phyloP scores from a whole-genome alignment of 1,139 yeast species.

The Zhuliangozyma blackwelliae region DNA sequence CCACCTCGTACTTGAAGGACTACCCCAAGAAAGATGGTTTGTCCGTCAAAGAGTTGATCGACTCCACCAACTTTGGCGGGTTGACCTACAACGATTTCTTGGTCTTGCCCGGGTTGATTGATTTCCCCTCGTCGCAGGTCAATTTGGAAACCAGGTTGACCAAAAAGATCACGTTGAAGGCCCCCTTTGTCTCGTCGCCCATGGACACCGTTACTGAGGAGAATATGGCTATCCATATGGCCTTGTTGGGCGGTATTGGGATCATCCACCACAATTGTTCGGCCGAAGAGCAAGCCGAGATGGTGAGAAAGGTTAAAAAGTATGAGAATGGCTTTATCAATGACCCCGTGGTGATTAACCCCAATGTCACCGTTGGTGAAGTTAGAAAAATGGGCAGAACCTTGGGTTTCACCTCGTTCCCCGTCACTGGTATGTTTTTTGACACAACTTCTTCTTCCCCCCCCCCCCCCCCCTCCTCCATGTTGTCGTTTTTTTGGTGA shows the following conservation, averaged over 20 bases:
- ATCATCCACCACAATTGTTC: slow-evolving; percentile 96
- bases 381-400: slow-evolving; percentile 65
- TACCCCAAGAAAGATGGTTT: slow-evolving; percentile 82
- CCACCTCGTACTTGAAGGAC: slow-evolving; percentile 60
- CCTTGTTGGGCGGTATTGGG: slow-evolving; percentile 98
- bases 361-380: slow-evolving; percentile 73
- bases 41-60: slow-evolving; percentile 79
- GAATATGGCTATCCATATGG: slow-evolving; percentile 98
- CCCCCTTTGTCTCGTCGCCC: slow-evolving; percentile 97
- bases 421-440: slow-evolving; percentile 93
- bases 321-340: slow-evolving; percentile 96
- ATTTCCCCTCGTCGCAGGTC: slow-evolving; percentile 78
- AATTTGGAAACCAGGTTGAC: slow-evolving; percentile 81
- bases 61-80: slow-evolving; percentile 88
- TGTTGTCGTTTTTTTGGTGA: slow-evolving; percentile 34
- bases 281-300: slow-evolving; percentile 95
- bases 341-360: slow-evolving; percentile 85
- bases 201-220: slow-evolving; percentile 99
- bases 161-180: slow-evolving; percentile 82
- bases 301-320: slow-evolving; percentile 95
- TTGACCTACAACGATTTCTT: slow-evolving; percentile 95
- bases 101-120: slow-evolving; percentile 91
- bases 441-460: too few relatives aligned
- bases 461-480: neutral
- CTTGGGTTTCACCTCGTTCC: slow-evolving; percentile 95